Percentiles rank a stretch among this genome's conserved stretches.
These are phyloP conservation scores for Acacia pycnantha DNA, from an alignment of 331 rosid genomes.

Conservation along the genomic window DNA sequence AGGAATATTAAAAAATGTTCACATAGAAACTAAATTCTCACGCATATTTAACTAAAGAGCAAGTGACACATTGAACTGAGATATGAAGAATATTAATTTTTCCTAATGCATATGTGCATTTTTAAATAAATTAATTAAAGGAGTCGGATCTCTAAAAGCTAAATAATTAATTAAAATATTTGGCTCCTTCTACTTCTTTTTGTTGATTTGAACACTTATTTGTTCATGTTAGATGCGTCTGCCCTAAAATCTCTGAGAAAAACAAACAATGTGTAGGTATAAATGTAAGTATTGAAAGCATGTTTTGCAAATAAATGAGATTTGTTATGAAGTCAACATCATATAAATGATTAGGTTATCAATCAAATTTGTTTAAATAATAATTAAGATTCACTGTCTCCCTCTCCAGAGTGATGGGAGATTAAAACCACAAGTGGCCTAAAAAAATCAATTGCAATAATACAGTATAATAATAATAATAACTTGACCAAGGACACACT, in stretches of 20 bases:
- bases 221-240: background rate
- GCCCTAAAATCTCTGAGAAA: background rate
- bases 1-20: background rate
- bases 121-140: no score
- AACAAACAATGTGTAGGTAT: background rate
- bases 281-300: background rate
- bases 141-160: background rate
- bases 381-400: background rate
- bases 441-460: background rate
- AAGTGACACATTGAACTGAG: no score
- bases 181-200: background rate
- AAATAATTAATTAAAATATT: background rate
- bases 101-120: no score
- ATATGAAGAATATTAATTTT: no score
- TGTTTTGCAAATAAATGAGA: background rate
- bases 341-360: conserved; percentile 10
- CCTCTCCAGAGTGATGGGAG: background rate
- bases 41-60: background rate
- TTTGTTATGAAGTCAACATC: conserved; percentile 22
- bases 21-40: background rate
- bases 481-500: background rate
- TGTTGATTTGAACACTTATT: background rate
- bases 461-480: background rate
- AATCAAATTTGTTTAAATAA: conserved; percentile 6
- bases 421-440: background rate